Evolutionary conservation across 805 yeast species (phyloP), one percentile per base, ranked within the genome.

Genomic region (Hanseniaspora mollemarum): DNA sequence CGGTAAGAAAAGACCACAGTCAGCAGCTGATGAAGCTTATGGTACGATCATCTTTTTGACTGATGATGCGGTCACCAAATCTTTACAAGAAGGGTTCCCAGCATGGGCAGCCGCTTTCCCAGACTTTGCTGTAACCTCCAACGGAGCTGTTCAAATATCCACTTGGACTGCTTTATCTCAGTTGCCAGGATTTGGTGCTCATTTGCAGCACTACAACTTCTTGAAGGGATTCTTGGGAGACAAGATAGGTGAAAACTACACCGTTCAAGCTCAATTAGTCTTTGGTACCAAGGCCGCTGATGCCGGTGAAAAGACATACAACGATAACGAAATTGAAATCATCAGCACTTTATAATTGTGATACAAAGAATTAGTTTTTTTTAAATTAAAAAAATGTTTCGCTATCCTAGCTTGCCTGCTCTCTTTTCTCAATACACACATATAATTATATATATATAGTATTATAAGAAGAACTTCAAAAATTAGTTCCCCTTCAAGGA

Each of bases 11-110:
- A 71, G 72, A 64, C 71, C 72, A 55, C 59, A 63, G 43, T 63
- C 76, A 41, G 64, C 63, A 22, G 67, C 66, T 58, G 71, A 71
- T 43, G 73, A 68, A 52, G 76, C 74, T 33, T 70, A 61, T 57
- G 79, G 79, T 54, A 68, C 77, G 12, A 67, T 75, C 46, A 62
- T 72, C 43, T 74, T 74, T 67, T 71, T 73, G 54, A 73, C 73
- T 55, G 77, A 74, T 55, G 60, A 65, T 35, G 58, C 58, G 3
- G 61, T 67, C 49, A 62, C 73, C 51, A 64, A 69, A 55, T 58
- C 60, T 36, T 59, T 72, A 59, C 71, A 71, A 65, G 67, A 62
- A 41, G 61, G 66, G 51, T 72, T 70, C 63, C 71, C 76, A 51
- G 61, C 59, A 15, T 73, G 63, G 62, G 68, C 70, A 25, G 69